Percentiles rank a stretch among this genome's conserved stretches.
These are phyloP conservation scores for Termitomyces sp. DNA, from an alignment of 768 basidiomycete species.

Conservation along the genomic window DNA sequence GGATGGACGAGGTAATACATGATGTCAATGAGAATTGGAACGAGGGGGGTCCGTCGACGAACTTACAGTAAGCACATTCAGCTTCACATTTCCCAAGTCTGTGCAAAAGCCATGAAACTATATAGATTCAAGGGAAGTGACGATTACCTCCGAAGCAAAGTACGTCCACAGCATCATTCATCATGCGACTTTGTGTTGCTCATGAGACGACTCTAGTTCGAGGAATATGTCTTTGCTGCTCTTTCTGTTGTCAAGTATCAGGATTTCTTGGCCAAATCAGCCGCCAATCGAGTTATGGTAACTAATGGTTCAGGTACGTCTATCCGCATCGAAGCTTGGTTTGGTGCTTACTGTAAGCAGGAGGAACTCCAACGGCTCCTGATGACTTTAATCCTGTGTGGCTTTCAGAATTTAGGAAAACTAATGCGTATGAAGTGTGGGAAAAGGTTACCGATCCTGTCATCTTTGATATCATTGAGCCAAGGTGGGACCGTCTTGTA, in stretches of 20 bases:
- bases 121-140: constrained; percentile 90
- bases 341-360: constrained; percentile 19
- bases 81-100: not conserved
- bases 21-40: constrained; percentile 84
- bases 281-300: constrained; percentile 58
- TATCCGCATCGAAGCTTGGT: not conserved
- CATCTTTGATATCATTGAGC: constrained; percentile 93
- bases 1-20: constrained; percentile 93
- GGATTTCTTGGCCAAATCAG: constrained; percentile 73
- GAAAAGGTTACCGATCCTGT: constrained; percentile 85
- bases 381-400: constrained; percentile 87
- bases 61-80: constrained; percentile 54
- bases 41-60: constrained; percentile 51
- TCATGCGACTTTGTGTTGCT: not conserved
- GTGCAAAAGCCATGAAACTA: not conserved
- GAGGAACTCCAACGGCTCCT: constrained; percentile 49
- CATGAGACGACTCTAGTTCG: constrained; percentile 46
- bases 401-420: constrained; percentile 83
- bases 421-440: constrained; percentile 89
- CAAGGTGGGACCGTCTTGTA: constrained; percentile 48
- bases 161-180: constrained; percentile 17
- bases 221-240: constrained; percentile 90
- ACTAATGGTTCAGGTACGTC: constrained; percentile 51
- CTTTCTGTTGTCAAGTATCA: constrained; percentile 87
- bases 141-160: constrained; percentile 88